Conservation (phyloP, 169 alveolate genomes). For the Plasmodium gaboni region DNA sequence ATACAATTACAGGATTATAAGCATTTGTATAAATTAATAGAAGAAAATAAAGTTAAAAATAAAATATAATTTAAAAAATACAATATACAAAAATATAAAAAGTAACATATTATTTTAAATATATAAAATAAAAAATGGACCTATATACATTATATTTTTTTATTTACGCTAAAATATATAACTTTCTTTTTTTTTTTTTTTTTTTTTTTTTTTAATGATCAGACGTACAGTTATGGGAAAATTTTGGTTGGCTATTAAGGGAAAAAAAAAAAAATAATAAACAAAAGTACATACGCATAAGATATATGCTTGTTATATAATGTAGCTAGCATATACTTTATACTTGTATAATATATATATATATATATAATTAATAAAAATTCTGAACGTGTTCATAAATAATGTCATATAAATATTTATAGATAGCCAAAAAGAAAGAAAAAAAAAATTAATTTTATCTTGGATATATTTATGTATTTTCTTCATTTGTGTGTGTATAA, state of each 20-base stretch:
- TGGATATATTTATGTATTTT: not conserved
- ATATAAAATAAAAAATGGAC: not conserved
- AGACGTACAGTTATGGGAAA: slow-evolving; percentile 26
- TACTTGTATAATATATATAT: not conserved
- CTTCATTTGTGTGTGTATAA: slow-evolving; percentile 1
- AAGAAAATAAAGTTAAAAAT: too few relatives aligned
- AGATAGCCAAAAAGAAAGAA: not conserved
- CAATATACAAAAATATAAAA: too few relatives aligned
- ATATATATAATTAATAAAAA: slow-evolving; percentile 1
- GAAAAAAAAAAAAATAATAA: not conserved
- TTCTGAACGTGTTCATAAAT: slow-evolving; percentile 17
- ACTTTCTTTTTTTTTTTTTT: not conserved
- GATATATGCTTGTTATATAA: slow-evolving; percentile 13
- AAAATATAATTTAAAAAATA: too few relatives aligned
- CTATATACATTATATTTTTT: not conserved
- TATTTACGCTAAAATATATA: not conserved
- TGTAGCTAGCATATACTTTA: slow-evolving; percentile 16
- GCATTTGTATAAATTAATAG: too few relatives aligned
- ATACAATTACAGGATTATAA: too few relatives aligned
- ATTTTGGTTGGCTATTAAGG: slow-evolving; percentile 6
- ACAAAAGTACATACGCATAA: slow-evolving; percentile 18
- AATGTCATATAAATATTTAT: slow-evolving; percentile 6
- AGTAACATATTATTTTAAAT: too few relatives aligned
- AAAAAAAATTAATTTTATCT: not conserved
- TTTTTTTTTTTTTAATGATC: slow-evolving; percentile 33